Evolutionary conservation across 257 asterid genomes (phyloP).

Genomic region (Galeopsis tetrahit): DNA sequence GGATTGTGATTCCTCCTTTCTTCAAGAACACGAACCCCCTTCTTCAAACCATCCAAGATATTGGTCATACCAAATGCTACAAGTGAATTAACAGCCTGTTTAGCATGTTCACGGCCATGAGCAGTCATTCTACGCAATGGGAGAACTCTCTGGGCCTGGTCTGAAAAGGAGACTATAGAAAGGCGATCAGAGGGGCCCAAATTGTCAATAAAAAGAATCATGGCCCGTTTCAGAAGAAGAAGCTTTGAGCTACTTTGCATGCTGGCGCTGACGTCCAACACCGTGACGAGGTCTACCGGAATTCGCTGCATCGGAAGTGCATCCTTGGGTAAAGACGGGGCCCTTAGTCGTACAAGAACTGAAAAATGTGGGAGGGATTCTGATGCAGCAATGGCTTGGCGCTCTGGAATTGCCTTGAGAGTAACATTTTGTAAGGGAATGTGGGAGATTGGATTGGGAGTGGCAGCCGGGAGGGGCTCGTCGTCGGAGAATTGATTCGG

Average conservation of each 20-base stretch:
- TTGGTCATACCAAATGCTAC: slow-evolving; percentile 23
- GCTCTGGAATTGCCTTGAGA: slow-evolving; percentile 38
- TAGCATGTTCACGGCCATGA: slow-evolving; percentile 36
- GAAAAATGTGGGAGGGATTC: slow-evolving; percentile 33
- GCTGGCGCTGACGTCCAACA: slow-evolving; percentile 44
- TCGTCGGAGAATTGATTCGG: slow-evolving; percentile 27
- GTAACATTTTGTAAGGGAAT: slow-evolving; percentile 8
- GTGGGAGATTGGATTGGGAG: background rate
- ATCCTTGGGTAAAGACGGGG: slow-evolving; percentile 21
- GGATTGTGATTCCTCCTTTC: slow-evolving; percentile 30
- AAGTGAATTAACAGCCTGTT: slow-evolving; percentile 29
- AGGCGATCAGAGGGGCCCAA: slow-evolving; percentile 44
- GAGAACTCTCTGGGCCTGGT: slow-evolving; percentile 32
- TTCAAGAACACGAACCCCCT: slow-evolving; percentile 40
- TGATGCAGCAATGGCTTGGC: slow-evolving; percentile 34
- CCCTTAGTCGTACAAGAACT: slow-evolving; percentile 36
- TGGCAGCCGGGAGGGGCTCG: slow-evolving; percentile 10
- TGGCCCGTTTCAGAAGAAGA: slow-evolving; percentile 35
- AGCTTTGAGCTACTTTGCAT: slow-evolving; percentile 37
- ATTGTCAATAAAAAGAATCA: slow-evolving; percentile 34
- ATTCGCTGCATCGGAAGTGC: slow-evolving; percentile 28
- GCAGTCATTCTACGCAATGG: slow-evolving; percentile 42
- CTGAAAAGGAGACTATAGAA: slow-evolving; percentile 39
- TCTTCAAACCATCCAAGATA: slow-evolving; percentile 40
- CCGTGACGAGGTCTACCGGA: slow-evolving; percentile 41